Conservation (phyloP, 148 eudicot species). For the Rhododendron ferrugineum region DNA sequence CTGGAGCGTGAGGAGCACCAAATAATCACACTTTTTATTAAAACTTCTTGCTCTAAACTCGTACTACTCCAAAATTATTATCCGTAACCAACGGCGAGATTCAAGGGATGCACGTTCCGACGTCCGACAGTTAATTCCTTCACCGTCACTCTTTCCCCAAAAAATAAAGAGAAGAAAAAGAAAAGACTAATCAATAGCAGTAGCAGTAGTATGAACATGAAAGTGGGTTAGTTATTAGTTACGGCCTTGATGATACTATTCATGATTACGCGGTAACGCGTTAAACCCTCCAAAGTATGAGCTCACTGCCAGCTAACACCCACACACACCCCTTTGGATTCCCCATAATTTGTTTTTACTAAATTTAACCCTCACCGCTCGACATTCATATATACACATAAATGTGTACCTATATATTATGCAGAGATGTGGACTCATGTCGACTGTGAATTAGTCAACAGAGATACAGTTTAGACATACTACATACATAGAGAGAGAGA, state of each 20-base stretch:
- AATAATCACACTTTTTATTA: too few relatives aligned
- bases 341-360: not conserved
- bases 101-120: conserved; percentile 4
- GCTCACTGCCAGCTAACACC: not conserved
- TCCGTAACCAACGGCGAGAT: not conserved
- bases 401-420: not conserved
- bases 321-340: not conserved
- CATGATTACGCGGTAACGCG: conserved; percentile 8
- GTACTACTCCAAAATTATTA: not conserved
- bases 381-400: not conserved
- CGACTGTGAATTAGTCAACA: not conserved
- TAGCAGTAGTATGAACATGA: not conserved
- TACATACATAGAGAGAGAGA: not conserved
- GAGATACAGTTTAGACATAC: not conserved
- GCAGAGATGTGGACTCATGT: not conserved
- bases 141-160: not conserved
- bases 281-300: not conserved
- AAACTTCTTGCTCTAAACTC: not conserved
- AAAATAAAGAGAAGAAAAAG: not conserved
- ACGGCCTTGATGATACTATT: not conserved
- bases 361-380: not conserved
- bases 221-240: not conserved
- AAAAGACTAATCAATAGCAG: not conserved
- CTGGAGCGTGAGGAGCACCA: too few relatives aligned
- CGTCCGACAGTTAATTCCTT: not conserved